phyloP scores from a whole-genome alignment of 2,329 filamentous ascomycete genomes.

The Fusarium sp. region DNA sequence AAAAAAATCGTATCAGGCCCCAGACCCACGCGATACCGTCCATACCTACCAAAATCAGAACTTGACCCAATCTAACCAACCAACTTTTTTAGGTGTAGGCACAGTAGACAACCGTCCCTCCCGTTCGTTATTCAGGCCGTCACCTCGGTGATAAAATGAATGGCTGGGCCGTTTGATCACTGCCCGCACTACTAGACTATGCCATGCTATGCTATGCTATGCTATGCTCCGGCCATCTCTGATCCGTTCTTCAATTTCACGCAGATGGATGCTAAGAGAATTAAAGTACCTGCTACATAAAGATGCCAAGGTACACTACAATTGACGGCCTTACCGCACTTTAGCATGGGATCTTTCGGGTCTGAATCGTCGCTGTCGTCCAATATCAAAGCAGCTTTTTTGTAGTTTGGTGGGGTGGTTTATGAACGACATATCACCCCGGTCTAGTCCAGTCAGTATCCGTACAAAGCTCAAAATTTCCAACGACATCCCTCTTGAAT shows the following conservation, averaged over 20 bases:
- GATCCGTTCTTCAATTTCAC: background rate
- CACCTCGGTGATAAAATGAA: slow-evolving; percentile 47
- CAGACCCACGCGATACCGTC: slow-evolving; percentile 9
- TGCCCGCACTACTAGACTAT: background rate
- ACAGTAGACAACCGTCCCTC: slow-evolving; percentile 8
- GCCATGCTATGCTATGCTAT: background rate
- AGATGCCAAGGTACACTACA: slow-evolving; percentile 31
- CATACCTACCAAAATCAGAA: slow-evolving; percentile 6
- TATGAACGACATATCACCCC: slow-evolving; percentile 34
- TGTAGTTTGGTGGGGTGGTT: slow-evolving; percentile 28
- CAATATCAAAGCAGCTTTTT: slow-evolving; percentile 34
- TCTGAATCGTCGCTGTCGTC: slow-evolving; percentile 24
- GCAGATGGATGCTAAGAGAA: background rate
- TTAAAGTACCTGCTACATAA: background rate
- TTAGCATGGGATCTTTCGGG: slow-evolving; percentile 38
- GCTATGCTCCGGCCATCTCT: background rate
- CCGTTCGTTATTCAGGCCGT: slow-evolving; percentile 33
- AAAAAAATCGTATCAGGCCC: slow-evolving; percentile 40
- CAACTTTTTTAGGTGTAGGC: background rate
- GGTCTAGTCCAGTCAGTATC: slow-evolving; percentile 12
- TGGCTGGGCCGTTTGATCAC: slow-evolving; percentile 38
- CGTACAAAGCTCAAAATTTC: slow-evolving; percentile 12
- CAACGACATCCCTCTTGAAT: slow-evolving; percentile 18
- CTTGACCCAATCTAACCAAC: slow-evolving; percentile 1
- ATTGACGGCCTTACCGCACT: slow-evolving; percentile 35